Evolutionary conservation across 345 rosid species (phyloP).

Genomic region (Euphorbia pulcherrima): DNA sequence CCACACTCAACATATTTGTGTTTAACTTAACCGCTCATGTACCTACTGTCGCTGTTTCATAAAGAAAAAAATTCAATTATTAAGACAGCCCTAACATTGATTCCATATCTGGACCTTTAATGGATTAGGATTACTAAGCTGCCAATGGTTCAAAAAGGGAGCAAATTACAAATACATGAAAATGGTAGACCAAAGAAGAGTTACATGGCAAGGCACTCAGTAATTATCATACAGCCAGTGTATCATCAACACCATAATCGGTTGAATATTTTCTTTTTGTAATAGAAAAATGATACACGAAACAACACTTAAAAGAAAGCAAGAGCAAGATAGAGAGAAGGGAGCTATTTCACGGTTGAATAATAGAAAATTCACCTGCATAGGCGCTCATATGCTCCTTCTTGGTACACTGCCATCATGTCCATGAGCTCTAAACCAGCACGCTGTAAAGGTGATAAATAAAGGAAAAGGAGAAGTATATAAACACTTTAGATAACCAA

Average conservation of each 20-base stretch:
- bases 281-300: constrained; percentile 7
- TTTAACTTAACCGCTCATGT: neutral
- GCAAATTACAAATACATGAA: neutral
- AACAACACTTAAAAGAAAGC: neutral
- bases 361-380: constrained; percentile 58
- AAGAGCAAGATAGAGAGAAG: neutral
- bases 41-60: neutral
- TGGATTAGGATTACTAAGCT: neutral
- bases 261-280: too few species aligned
- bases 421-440: constrained; percentile 99
- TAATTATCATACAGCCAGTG: neutral
- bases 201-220: neutral
- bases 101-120: neutral
- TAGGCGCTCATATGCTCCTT: constrained; percentile 97
- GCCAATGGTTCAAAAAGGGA: neutral
- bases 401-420: constrained; percentile 98
- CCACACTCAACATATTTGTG: neutral
- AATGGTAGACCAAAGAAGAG: neutral
- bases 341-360: neutral
- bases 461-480: neutral
- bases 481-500: neutral
- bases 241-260: neutral
- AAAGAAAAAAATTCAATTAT: neutral
- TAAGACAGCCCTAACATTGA: neutral
- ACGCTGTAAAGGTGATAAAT: constrained; percentile 48